These are phyloP conservation scores for Peniophora sp. DNA, from an alignment of 1,284 basidiomycete species.

Conservation along the genomic window DNA sequence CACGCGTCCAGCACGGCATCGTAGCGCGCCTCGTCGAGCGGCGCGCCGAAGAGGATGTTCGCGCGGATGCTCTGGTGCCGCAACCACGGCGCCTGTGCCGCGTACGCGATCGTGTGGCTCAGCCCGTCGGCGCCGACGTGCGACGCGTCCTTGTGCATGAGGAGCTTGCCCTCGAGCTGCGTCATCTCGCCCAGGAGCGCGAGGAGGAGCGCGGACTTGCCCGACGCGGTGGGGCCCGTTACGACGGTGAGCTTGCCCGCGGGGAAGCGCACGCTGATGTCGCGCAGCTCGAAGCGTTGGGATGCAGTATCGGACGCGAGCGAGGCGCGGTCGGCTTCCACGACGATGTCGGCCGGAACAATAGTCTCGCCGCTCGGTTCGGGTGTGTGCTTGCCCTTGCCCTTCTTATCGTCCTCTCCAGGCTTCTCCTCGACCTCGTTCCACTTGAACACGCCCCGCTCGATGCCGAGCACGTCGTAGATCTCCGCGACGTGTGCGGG, in stretches of 20 bases:
- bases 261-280: conserved; percentile 65
- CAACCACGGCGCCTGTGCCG: conserved; percentile 82
- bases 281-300: conserved; percentile 53
- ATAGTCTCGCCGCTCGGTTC: conserved; percentile 15
- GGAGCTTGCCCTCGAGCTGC: conserved; percentile 36
- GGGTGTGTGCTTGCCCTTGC: conserved; percentile 12
- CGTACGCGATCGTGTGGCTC: conserved; percentile 74
- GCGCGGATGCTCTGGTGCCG: conserved; percentile 59
- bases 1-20: conserved; percentile 62
- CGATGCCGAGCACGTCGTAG: conserved; percentile 49
- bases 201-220: conserved; percentile 73
- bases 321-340: neutral
- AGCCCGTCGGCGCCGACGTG: conserved; percentile 56
- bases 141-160: conserved; percentile 58
- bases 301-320: conserved; percentile 18
- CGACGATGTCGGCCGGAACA: conserved; percentile 11
- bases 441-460: conserved; percentile 65
- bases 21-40: conserved; percentile 60
- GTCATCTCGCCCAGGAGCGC: conserved; percentile 64
- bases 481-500: too few relatives aligned
- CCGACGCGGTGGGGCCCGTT: conserved; percentile 70
- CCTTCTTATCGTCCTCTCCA: conserved; percentile 15
- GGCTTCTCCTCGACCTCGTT: conserved; percentile 45
- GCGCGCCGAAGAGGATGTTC: conserved; percentile 66
- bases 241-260: conserved; percentile 57